A percentile compares a stretch with the other conserved stretches of the same genome.
These are phyloP conservation scores for Lodderomyces metapsilosis DNA, from an alignment of 1,139 yeast genomes.

Conservation along the genomic window DNA sequence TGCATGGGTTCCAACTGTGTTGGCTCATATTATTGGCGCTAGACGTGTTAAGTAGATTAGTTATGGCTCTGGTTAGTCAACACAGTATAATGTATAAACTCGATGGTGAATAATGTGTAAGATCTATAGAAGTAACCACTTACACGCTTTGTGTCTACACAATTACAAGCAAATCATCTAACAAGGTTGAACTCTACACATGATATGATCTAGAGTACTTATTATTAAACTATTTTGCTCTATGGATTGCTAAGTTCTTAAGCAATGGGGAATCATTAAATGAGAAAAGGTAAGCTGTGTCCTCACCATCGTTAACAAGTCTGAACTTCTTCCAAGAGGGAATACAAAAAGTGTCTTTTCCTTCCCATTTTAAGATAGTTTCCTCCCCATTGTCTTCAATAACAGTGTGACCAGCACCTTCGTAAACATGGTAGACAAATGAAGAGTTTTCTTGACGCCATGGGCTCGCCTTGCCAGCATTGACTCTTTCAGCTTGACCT, in stretches of 20 bases:
- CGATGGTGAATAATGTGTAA: no score
- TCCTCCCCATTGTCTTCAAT: background rate
- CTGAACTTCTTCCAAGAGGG: background rate
- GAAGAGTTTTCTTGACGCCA: constrained; percentile 1
- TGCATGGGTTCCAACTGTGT: constrained; percentile 10
- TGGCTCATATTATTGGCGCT: constrained; percentile 13
- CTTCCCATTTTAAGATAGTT: background rate
- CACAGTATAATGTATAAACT: no score
- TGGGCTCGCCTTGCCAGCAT: background rate
- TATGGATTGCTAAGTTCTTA: background rate
- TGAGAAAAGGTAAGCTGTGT: constrained; percentile 1
- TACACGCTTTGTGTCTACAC: no score
- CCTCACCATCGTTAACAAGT: background rate
- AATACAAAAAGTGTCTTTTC: background rate
- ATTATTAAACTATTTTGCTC: no score
- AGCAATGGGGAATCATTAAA: background rate
- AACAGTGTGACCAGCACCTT: constrained; percentile 1
- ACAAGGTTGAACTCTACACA: no score
- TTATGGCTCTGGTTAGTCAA: background rate
- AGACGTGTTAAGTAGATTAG: constrained; percentile 5
- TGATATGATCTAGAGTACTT: no score
- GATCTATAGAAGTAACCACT: no score
- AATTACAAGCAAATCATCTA: no score
- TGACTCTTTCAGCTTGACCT: constrained; percentile 1
- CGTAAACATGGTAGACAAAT: constrained; percentile 1